Conservation (phyloP, 2,329 filamentous ascomycete species). For the Fusarium multiceps region DNA sequence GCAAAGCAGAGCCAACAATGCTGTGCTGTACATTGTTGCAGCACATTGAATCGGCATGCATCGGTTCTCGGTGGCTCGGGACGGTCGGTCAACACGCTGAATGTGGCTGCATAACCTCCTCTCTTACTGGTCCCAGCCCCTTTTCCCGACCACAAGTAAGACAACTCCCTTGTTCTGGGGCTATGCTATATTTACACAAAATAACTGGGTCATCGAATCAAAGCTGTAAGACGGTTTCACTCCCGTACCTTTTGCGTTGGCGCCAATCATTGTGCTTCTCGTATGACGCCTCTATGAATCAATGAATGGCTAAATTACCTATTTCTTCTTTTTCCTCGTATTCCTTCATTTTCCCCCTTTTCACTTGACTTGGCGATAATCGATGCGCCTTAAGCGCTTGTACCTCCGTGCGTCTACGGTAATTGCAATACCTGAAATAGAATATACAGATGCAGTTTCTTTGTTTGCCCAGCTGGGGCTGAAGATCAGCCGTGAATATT, state of each 20-base stretch:
- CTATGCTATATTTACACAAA: constrained; percentile 24
- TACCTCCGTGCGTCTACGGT: constrained; percentile 13
- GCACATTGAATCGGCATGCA: neutral
- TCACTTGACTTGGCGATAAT: neutral
- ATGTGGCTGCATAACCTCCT: constrained; percentile 25
- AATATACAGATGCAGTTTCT: neutral
- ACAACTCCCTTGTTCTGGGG: neutral
- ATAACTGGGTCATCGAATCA: neutral
- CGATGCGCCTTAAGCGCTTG: neutral
- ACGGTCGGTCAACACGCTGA: constrained; percentile 7
- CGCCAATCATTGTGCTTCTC: constrained; percentile 33
- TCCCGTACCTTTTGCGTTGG: constrained; percentile 24
- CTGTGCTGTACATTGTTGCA: neutral
- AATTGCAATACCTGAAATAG: neutral
- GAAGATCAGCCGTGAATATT: neutral
- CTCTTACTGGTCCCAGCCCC: constrained; percentile 25
- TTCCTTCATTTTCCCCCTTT: neutral
- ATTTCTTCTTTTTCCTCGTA: constrained; percentile 18
- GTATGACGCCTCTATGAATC: constrained; percentile 15
- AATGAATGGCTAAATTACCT: neutral
- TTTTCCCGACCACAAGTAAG: neutral
- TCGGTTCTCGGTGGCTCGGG: constrained; percentile 19
- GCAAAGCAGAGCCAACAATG: neutral
- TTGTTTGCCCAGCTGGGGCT: neutral
- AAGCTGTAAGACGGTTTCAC: neutral